Percentiles rank a stretch among this genome's conserved stretches.
phyloP scores from a whole-genome alignment of 2,329 filamentous ascomycete species.

The Chrysoporthe cubensis region DNA sequence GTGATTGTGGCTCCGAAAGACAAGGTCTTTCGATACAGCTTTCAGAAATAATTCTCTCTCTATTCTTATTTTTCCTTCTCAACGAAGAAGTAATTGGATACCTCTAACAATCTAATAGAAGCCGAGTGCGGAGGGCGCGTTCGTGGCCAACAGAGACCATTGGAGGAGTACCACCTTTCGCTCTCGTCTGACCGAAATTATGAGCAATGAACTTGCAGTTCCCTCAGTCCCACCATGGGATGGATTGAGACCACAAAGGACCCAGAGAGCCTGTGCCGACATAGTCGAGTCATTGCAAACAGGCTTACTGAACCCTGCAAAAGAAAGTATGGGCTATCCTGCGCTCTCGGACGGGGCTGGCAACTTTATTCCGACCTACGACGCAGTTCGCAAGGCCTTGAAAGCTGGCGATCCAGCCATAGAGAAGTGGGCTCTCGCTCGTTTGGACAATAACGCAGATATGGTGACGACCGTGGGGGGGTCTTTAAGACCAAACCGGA shows the following conservation, averaged over 20 bases:
- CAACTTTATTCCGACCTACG: neutral
- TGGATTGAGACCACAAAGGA: neutral
- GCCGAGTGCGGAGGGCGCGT: too few relatives aligned
- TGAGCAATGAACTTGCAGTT: neutral
- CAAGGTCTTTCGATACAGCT: too few relatives aligned
- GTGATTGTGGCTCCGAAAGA: too few relatives aligned
- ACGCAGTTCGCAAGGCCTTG: neutral
- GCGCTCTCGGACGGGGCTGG: neutral
- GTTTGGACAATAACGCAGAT: too few relatives aligned
- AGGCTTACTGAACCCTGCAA: neutral
- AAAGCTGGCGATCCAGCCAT: neutral
- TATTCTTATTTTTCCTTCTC: neutral
- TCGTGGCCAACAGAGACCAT: too few relatives aligned
- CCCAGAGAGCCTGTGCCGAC: neutral
- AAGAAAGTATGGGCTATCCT: neutral
- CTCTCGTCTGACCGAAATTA: neutral
- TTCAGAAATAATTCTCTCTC: neutral
- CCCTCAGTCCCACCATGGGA: neutral
- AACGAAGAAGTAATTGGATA: too few relatives aligned
- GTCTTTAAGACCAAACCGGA: too few relatives aligned
- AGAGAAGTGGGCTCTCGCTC: too few relatives aligned
- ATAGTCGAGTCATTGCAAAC: neutral
- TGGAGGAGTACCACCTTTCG: neutral
- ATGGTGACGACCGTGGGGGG: too few relatives aligned
- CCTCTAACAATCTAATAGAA: too few relatives aligned